Percentiles rank a stretch among this genome's conserved stretches.
These are phyloP conservation scores for Myxozyma neglecta DNA, from an alignment of 805 yeast species.

Conservation along the genomic window DNA sequence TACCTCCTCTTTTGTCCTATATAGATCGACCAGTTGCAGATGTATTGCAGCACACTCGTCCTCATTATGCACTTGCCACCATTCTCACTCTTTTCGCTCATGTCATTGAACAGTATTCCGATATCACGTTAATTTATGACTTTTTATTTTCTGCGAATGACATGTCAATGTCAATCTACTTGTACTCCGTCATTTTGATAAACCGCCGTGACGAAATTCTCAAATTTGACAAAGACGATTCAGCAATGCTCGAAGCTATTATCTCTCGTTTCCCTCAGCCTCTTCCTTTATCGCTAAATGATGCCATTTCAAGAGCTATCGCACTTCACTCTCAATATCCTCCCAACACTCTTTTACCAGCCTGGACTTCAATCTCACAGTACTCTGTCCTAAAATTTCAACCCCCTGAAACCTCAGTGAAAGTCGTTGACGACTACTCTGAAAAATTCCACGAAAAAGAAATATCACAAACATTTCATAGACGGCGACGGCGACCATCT, in stretches of 20 bases:
- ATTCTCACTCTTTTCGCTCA: conserved; percentile 78
- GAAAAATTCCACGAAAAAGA: neutral
- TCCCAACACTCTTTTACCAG: conserved; percentile 27
- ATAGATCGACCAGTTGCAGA: conserved; percentile 50
- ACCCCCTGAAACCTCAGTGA: neutral
- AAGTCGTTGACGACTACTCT: neutral
- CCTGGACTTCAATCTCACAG: conserved; percentile 36
- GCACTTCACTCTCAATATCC: conserved; percentile 30
- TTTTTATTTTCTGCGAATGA: conserved; percentile 59
- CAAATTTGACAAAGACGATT: conserved; percentile 37
- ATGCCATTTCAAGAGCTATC: conserved; percentile 32
- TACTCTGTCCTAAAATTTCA: conserved; percentile 40
- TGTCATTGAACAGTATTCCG: conserved; percentile 52
- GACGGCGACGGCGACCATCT: neutral
- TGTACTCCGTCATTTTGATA: conserved; percentile 53
- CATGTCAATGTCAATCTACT: conserved; percentile 54
- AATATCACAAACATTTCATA: neutral
- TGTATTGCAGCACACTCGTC: conserved; percentile 47
- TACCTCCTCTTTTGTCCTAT: conserved; percentile 59
- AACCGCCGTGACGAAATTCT: conserved; percentile 49
- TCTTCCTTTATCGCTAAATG: conserved; percentile 30
- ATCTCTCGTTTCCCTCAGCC: conserved; percentile 38
- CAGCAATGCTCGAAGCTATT: conserved; percentile 47
- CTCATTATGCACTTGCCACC: conserved; percentile 72
- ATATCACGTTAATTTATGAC: conserved; percentile 67